phyloP scores from a whole-genome alignment of 306 rosid species.

The Albizia julibrissin region DNA sequence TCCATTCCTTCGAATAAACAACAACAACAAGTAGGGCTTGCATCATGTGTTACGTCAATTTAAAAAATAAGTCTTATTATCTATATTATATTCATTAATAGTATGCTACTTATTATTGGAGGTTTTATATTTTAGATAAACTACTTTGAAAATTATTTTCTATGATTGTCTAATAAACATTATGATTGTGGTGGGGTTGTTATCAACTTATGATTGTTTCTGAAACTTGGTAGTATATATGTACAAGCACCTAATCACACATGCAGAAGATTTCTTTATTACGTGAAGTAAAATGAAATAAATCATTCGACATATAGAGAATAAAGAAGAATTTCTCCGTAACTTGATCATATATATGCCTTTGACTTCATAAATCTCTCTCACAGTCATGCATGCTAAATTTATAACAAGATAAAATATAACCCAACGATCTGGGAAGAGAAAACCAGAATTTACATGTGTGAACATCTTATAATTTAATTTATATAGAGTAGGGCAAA shows the following conservation, averaged over 20 bases:
- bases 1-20: not conserved
- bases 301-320: not conserved
- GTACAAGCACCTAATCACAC: not conserved
- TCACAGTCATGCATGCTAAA: not conserved
- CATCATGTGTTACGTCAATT: no score
- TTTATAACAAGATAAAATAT: not conserved
- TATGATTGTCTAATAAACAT: not conserved
- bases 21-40: no score
- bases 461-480: not conserved
- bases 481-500: not conserved
- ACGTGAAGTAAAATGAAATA: not conserved
- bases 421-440: not conserved
- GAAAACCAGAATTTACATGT: not conserved
- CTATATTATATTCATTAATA: not conserved
- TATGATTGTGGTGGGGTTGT: not conserved
- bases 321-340: not conserved
- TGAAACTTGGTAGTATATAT: not conserved
- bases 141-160: not conserved
- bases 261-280: not conserved
- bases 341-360: not conserved
- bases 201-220: not conserved
- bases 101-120: not conserved
- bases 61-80: not conserved
- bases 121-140: no score
- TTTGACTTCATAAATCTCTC: not conserved